These are phyloP conservation scores for Kwoniella heveanensis DNA, from an alignment of 768 basidiomycete species.

Conservation along the genomic window DNA sequence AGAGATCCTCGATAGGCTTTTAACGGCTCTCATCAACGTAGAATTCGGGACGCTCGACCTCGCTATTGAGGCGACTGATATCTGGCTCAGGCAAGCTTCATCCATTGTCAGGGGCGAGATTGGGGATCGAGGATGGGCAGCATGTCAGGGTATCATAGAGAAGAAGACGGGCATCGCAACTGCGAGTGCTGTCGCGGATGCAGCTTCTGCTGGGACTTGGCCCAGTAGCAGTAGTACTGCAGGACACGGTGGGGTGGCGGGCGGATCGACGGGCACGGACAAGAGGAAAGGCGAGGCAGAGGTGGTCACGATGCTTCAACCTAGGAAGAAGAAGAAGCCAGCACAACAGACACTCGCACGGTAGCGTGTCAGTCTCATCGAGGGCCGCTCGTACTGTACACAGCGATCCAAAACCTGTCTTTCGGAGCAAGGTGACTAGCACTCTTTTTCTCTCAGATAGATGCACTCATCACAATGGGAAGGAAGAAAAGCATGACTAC, in stretches of 20 bases:
- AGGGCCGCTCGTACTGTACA: no score
- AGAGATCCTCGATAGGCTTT: slow-evolving; percentile 70
- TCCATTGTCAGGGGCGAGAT: slow-evolving; percentile 40
- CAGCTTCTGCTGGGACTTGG: no score
- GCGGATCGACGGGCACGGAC: background rate
- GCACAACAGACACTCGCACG: no score
- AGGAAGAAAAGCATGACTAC: no score
- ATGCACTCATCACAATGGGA: no score
- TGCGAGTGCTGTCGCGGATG: background rate
- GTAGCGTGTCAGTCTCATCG: no score
- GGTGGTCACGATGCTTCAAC: slow-evolving; percentile 44
- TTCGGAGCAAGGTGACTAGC: no score
- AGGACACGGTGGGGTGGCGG: background rate
- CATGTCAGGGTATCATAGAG: slow-evolving; percentile 23
- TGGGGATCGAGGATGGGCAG: slow-evolving; percentile 35
- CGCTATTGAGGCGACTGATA: slow-evolving; percentile 69
- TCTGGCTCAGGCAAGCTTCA: slow-evolving; percentile 62
- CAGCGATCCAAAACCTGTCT: no score
- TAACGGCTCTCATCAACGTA: slow-evolving; percentile 70
- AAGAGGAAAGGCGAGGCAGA: slow-evolving; percentile 35
- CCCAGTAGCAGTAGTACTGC: background rate
- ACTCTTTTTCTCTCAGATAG: no score
- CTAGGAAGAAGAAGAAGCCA: slow-evolving; percentile 52
- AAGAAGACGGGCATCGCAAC: slow-evolving; percentile 12
- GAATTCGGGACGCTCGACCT: slow-evolving; percentile 74